Base-by-base conservation (phyloP, 164 flowering plant genomes). In the Aristolochia californica region DNA sequence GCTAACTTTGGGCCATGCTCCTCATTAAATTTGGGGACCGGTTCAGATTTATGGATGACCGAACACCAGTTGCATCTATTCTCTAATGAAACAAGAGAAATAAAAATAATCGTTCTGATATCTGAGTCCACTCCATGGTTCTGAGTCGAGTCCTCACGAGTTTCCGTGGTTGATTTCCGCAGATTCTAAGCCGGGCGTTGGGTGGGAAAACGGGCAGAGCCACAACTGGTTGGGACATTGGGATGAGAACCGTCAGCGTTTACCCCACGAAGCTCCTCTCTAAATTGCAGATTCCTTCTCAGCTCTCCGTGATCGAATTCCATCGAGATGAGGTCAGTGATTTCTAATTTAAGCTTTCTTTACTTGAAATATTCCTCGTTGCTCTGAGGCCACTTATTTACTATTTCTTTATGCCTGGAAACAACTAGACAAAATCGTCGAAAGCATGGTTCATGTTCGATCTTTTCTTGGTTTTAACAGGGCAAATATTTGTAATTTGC, bases 271-370 rank as follows among this genome's bases (percentile, higher is more conserved):
- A 72, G 60, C 53, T 67, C 9, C 74, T 79, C 48, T 47, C 78
- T 0, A 58, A 83, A 3, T 63, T 79, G 7, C 66, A 81, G 45
- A 49, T 83, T 23, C 98, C 91, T 0, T 26, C 78, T 11, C 23
- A 16, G 0, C 81, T 91, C 2, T 56, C 82, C 7, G 43, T 91
- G 5, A 75, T 83, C 21, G 85, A 88, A 57, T 79, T 77, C 73
- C 98, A 91, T 49, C 76, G 69, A 54, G 98, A 91, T 53, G 98
- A 88, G 95, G 97, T 87, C 24, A 20, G 75, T 58, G n/a, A n/a
- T n/a, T n/a, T n/a, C n/a, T n/a, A n/a, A n/a, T n/a, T n/a, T n/a
- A n/a, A n/a, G n/a, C n/a, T n/a, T n/a, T 51, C 55, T 14, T 51
- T 23, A 21, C 26, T 24, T 27, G 5, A 21, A 47, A n/a, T 51